phyloP scores from a whole-genome alignment of 2,329 filamentous ascomycete species.

The Ilyonectria sp. region DNA sequence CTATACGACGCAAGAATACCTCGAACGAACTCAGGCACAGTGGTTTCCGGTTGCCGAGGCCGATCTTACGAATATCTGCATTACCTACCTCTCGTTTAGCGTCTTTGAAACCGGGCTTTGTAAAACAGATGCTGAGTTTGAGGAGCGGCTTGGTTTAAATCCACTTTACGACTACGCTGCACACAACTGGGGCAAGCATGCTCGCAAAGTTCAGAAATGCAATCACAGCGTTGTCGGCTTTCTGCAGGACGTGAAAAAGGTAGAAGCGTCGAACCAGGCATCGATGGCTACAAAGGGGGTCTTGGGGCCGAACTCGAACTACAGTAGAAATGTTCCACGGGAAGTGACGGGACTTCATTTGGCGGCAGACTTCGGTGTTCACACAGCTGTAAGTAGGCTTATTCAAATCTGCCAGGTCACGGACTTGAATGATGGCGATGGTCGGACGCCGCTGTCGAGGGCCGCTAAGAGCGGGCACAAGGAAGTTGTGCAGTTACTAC shows the following conservation, averaged over 20 bases:
- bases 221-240: not conserved
- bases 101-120: slow-evolving; percentile 46
- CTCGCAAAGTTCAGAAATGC: not conserved
- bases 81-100: slow-evolving; percentile 33
- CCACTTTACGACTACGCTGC: slow-evolving; percentile 29
- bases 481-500: not conserved
- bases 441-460: too few species aligned
- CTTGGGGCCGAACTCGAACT: too few species aligned
- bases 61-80: slow-evolving; percentile 50
- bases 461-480: not conserved
- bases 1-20: slow-evolving; percentile 62
- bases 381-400: too few species aligned
- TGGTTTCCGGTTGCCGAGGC: slow-evolving; percentile 53
- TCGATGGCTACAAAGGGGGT: too few species aligned
- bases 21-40: slow-evolving; percentile 48
- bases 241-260: not conserved
- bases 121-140: not conserved
- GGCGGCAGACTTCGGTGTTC: slow-evolving; percentile 16
- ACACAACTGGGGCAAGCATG: slow-evolving; percentile 32
- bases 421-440: not conserved
- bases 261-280: slow-evolving; percentile 4
- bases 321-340: too few species aligned
- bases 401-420: not conserved
- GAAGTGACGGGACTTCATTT: slow-evolving; percentile 22
- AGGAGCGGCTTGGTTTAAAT: slow-evolving; percentile 4